Conservation (phyloP, 2,329 filamentous ascomycete genomes). For the Nemania bipapillata region DNA sequence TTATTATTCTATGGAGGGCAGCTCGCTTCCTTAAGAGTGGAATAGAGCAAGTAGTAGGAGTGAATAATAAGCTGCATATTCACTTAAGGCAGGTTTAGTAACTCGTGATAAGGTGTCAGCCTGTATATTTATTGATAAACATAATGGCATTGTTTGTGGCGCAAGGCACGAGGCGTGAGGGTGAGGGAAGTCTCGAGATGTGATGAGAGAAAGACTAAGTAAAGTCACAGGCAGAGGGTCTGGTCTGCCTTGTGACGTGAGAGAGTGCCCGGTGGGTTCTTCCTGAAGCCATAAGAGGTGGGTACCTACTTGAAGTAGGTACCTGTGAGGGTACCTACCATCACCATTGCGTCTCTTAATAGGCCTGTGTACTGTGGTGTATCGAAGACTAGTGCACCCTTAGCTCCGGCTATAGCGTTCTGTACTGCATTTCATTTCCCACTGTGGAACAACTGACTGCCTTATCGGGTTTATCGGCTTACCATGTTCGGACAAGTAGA, state of each 20-base stretch:
- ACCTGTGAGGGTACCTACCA: too few relatives aligned
- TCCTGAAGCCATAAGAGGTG: slow-evolving; percentile 28
- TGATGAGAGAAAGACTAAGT: background rate
- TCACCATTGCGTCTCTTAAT: too few relatives aligned
- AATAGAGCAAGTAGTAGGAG: slow-evolving; percentile 22
- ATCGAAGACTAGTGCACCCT: background rate
- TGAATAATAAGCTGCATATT: slow-evolving; percentile 40
- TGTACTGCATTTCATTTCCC: background rate
- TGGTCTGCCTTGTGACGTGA: slow-evolving; percentile 43
- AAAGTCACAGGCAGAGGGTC: slow-evolving; percentile 21
- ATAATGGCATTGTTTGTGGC: slow-evolving; percentile 17
- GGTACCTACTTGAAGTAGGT: slow-evolving; percentile 19
- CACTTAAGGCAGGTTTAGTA: slow-evolving; percentile 32
- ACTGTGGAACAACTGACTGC: slow-evolving; percentile 11
- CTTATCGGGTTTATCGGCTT: slow-evolving; percentile 42
- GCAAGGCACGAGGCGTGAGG: slow-evolving; percentile 17
- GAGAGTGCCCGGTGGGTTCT: slow-evolving; percentile 29
- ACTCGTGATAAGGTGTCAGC: slow-evolving; percentile 20
- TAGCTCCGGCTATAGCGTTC: background rate
- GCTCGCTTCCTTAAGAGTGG: slow-evolving; percentile 16
- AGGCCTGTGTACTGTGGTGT: too few relatives aligned
- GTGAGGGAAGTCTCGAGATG: slow-evolving; percentile 16
- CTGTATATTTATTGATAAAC: background rate
- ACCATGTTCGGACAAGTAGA: slow-evolving; percentile 7
- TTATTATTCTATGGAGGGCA: slow-evolving; percentile 32